A percentile compares a stretch with the other conserved stretches of the same genome.
These are phyloP conservation scores for Arabidopsis thaliana DNA, from an alignment of 345 rosid genomes.

Conservation along the genomic window DNA sequence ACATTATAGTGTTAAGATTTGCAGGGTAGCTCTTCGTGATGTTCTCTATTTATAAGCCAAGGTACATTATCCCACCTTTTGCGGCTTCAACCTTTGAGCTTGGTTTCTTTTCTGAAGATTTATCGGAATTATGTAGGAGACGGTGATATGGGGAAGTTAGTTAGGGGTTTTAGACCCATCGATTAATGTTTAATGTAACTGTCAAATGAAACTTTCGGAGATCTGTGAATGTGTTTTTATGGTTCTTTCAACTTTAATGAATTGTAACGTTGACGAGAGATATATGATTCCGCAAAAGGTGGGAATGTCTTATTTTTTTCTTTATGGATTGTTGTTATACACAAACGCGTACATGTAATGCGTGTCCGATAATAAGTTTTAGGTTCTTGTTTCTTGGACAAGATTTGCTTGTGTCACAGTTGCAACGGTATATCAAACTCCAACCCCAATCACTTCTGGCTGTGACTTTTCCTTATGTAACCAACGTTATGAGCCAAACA, in stretches of 20 bases:
- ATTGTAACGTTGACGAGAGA: constrained; percentile 30
- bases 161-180: constrained; percentile 41
- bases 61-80: constrained; percentile 37
- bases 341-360: constrained; percentile 10
- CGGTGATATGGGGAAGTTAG: constrained; percentile 27
- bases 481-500: constrained; percentile 4
- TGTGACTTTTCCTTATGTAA: not conserved
- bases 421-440: not conserved
- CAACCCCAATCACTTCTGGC: not conserved
- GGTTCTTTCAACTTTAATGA: constrained; percentile 14
- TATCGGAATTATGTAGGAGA: constrained; percentile 35
- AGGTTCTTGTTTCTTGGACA: not conserved
- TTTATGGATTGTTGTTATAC: constrained; percentile 29
- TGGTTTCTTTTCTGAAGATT: constrained; percentile 24
- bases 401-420: not conserved
- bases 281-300: constrained; percentile 22
- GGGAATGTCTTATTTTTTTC: not conserved
- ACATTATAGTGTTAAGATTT: constrained; percentile 28
- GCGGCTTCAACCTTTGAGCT: constrained; percentile 27
- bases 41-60: constrained; percentile 19
- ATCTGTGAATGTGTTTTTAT: constrained; percentile 37
- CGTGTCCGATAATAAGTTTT: not conserved
- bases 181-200: constrained; percentile 33
- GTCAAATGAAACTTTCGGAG: constrained; percentile 27
- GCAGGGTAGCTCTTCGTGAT: constrained; percentile 14